Conservation (phyloP, 441 rosid genomes). For the Biscutella laevigata region DNA sequence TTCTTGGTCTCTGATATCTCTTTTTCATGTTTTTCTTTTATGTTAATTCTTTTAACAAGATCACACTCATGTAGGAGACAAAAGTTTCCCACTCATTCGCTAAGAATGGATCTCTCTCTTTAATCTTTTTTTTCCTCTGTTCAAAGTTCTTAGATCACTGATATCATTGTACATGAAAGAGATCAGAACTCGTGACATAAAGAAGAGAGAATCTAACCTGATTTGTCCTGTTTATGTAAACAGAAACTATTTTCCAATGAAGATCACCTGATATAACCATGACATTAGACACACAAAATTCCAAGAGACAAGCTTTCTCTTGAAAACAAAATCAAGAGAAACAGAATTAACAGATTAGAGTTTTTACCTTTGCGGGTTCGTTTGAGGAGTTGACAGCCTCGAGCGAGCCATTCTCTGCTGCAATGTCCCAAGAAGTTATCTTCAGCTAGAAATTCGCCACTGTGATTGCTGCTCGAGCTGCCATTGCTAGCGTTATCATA, state of each 20-base stretch:
- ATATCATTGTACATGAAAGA: constrained; percentile 2
- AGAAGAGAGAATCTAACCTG: constrained; percentile 35
- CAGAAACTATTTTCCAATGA: constrained; percentile 84
- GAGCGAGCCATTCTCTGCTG: constrained; percentile 72
- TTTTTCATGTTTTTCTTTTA: constrained; percentile 6
- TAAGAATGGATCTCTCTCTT: constrained; percentile 22
- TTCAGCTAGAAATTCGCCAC: constrained; percentile 67
- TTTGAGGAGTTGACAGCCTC: constrained; percentile 78
- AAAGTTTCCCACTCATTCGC: constrained; percentile 28
- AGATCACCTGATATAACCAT: constrained; percentile 51
- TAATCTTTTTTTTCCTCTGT: neutral
- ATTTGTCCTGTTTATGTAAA: constrained; percentile 57
- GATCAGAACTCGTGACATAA: neutral
- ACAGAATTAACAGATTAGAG: neutral
- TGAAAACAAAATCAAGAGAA: neutral
- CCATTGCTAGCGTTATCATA: constrained; percentile 23
- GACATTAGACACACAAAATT: neutral
- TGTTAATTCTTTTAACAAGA: constrained; percentile 19
- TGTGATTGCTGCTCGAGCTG: constrained; percentile 47
- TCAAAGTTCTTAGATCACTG: constrained; percentile 6
- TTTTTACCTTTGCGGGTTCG: constrained; percentile 72
- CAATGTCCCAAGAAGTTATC: constrained; percentile 72
- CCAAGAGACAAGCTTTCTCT: neutral
- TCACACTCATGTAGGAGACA: constrained; percentile 15
- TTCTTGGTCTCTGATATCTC: constrained; percentile 21